Evolutionary conservation across 352 stramenopile genomes (phyloP).

Genomic region (Halophytophthora polymorphica): DNA sequence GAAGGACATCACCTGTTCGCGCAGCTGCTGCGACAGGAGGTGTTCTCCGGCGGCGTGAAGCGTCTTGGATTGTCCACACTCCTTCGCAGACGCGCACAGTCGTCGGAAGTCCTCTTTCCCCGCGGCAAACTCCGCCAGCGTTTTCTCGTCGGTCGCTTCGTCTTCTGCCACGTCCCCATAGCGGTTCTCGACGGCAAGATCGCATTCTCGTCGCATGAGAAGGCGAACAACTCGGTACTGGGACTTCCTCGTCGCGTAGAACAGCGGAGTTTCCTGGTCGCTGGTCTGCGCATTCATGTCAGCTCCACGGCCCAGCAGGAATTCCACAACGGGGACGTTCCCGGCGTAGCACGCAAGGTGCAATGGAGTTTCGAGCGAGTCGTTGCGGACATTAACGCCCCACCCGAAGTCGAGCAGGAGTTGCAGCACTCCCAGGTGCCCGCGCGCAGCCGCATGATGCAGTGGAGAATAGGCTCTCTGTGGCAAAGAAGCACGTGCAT

Average conservation of each 20-base stretch:
- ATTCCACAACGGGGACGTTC: slow-evolving; percentile 51
- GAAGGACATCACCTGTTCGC: slow-evolving; percentile 58
- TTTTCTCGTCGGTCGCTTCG: slow-evolving; percentile 53
- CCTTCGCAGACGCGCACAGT: slow-evolving; percentile 20
- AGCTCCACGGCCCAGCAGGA: slow-evolving; percentile 58
- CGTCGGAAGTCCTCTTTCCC: slow-evolving; percentile 49
- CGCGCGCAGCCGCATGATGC: slow-evolving; percentile 65
- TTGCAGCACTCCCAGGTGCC: slow-evolving; percentile 63
- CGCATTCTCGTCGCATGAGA: slow-evolving; percentile 62
- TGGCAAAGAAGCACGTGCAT: background rate
- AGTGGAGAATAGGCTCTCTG: slow-evolving; percentile 63
- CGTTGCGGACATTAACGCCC: slow-evolving; percentile 39
- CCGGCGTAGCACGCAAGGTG: slow-evolving; percentile 67
- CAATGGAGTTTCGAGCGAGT: slow-evolving; percentile 58
- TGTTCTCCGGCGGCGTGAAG: slow-evolving; percentile 10
- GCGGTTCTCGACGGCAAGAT: slow-evolving; percentile 44
- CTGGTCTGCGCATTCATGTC: slow-evolving; percentile 45
- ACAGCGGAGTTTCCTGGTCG: slow-evolving; percentile 66
- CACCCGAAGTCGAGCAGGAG: slow-evolving; percentile 68
- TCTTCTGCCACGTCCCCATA: slow-evolving; percentile 73
- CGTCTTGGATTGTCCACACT: slow-evolving; percentile 1
- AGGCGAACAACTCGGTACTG: slow-evolving; percentile 60
- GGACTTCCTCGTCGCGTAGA: slow-evolving; percentile 70
- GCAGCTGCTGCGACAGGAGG: slow-evolving; percentile 41
- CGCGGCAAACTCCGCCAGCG: slow-evolving; percentile 42